Evolutionary conservation across 768 basidiomycete genomes (phyloP), one percentile per base, ranked within the genome.

Genomic region (Amyloporia xantha): DNA sequence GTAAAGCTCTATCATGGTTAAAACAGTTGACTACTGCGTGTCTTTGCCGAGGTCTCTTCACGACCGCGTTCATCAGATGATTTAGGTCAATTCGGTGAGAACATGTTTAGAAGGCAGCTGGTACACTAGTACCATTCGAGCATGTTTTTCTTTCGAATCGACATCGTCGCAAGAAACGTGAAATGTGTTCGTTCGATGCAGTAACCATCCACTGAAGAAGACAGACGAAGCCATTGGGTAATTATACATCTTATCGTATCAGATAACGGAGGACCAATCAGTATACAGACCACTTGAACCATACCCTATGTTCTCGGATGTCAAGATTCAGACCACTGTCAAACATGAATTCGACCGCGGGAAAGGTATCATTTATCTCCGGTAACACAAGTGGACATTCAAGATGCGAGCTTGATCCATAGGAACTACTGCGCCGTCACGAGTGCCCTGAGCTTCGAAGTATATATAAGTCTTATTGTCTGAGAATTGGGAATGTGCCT

Each of bases 181-280:
- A 7, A 33, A 33, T 33, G 30, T 7, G 30, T 7, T 33, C 30
- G 7, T 15, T 15, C 7, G 30, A 33, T 7, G 15, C 30, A 33
- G 9, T 7, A 15, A 15, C 9, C 30, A 33, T 15, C 7, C 15
- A 7, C 30, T 33, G 30, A 7, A 7, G 30, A 33, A 33, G 30
- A 7, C 9, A 33, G 30, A 15, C 30, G 30, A 15, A 33, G 15
- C 9, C 30, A 33, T 33, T 33, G 30, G n/a, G 9, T 33, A 33
- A 33, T 7, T n/a, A n/a, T 7, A 33, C 30, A 33, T 25, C 26
- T 25, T 11, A 21, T 21, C 42, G 21, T 43, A 43, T 43, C 42
- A 43, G 42, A 43, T 43, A 43, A 13, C 17, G 12, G 12, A 7
- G 26, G 42, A n/a, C 40, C 40, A 41, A 41, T 41, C 40, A 41